Evolutionary conservation across 441 rosid species (phyloP).

Genomic region (Pelargonium cotyledonis): DNA sequence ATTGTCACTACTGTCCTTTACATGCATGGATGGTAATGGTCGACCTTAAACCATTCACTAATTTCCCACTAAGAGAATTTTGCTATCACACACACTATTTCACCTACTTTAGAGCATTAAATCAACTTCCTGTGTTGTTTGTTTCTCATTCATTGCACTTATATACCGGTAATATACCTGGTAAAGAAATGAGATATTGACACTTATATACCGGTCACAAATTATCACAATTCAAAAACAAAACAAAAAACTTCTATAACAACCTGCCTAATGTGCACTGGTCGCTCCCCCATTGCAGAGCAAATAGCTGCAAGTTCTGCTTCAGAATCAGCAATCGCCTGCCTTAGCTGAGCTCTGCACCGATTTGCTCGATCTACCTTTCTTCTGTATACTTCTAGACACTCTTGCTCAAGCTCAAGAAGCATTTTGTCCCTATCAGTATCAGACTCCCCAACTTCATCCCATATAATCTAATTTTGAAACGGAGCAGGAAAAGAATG

Average conservation of each 20-base stretch:
- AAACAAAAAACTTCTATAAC: neutral
- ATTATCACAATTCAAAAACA: neutral
- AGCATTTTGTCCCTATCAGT: slow-evolving; percentile 75
- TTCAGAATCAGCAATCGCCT: slow-evolving; percentile 78
- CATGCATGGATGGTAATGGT: too few relatives aligned
- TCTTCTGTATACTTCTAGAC: slow-evolving; percentile 85
- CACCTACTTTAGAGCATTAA: too few relatives aligned
- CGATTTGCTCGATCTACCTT: slow-evolving; percentile 86
- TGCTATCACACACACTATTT: too few relatives aligned
- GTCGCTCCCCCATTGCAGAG: slow-evolving; percentile 81
- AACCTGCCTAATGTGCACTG: slow-evolving; percentile 83
- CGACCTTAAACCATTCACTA: too few relatives aligned
- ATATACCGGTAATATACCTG: too few relatives aligned
- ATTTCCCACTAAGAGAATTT: too few relatives aligned
- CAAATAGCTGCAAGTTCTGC: slow-evolving; percentile 83
- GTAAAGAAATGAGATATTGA: too few relatives aligned
- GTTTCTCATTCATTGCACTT: too few relatives aligned
- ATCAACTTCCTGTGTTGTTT: too few relatives aligned
- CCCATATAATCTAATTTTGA: slow-evolving; percentile 69
- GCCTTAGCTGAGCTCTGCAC: slow-evolving; percentile 75
- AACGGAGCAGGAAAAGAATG: slow-evolving; percentile 5
- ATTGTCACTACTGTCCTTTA: too few relatives aligned
- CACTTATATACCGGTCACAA: neutral
- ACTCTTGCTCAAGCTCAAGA: slow-evolving; percentile 88
- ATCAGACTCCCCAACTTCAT: slow-evolving; percentile 94